Evolutionary conservation across 805 yeast species (phyloP).

Genomic region (Cyberlindnera suaveolens): DNA sequence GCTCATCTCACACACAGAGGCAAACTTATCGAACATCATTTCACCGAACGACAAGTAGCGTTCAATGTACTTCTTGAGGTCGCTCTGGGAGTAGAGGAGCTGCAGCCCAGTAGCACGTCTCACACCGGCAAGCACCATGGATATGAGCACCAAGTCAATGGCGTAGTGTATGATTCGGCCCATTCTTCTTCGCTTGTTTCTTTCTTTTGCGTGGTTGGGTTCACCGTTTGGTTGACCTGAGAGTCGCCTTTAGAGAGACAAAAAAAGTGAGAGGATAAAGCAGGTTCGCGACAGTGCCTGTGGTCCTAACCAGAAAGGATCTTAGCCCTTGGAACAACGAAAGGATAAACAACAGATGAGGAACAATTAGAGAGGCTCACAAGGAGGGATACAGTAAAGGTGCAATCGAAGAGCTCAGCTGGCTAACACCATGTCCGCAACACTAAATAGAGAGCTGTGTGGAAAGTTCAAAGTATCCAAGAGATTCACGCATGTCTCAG

Average conservation of each 20-base stretch:
- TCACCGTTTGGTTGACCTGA: no score
- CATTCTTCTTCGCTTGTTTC: neutral
- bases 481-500: conserved; percentile 42
- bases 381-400: neutral
- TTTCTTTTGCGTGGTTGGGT: no score
- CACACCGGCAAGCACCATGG: conserved; percentile 81
- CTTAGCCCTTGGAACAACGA: no score
- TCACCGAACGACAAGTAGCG: conserved; percentile 59
- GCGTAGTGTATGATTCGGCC: conserved; percentile 68
- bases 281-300: no score
- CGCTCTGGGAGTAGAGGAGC: conserved; percentile 25
- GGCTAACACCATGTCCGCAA: neutral
- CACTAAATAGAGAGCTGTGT: conserved; percentile 4
- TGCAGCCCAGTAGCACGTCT: conserved; percentile 76
- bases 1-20: conserved; percentile 38
- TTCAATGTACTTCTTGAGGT: conserved; percentile 41
- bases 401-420: neutral
- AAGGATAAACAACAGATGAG: neutral
- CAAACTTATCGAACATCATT: conserved; percentile 42
- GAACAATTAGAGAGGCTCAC: neutral
- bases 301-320: no score
- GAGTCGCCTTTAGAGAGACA: no score
- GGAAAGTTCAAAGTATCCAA: conserved; percentile 36
- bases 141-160: conserved; percentile 69
- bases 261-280: no score